Evolutionary conservation across 2,329 filamentous ascomycete genomes (phyloP).

Genomic region (Orbilia quercus): DNA sequence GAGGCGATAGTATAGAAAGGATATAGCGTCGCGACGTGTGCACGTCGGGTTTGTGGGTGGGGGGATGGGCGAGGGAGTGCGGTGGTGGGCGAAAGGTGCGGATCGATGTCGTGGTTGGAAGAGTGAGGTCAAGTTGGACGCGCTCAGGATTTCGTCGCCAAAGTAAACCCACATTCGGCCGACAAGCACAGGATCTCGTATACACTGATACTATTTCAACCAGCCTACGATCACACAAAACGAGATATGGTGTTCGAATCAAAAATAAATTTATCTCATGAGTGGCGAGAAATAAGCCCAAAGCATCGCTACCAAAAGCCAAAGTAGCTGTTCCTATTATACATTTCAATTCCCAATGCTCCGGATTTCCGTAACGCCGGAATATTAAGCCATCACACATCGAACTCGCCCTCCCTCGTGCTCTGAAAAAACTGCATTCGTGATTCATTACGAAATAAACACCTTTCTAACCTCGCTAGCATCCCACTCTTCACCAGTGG

Average conservation of each 20-base stretch:
- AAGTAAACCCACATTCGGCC: conserved; percentile 3
- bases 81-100: conserved; percentile 6
- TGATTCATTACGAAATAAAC: conserved; percentile 71
- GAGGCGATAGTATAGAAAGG: not conserved
- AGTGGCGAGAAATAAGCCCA: conserved; percentile 43
- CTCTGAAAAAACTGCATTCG: not conserved
- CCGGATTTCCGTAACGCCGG: conserved; percentile 45
- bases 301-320: conserved; percentile 37
- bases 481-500: conserved; percentile 76
- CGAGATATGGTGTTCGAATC: not conserved
- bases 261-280: conserved; percentile 19
- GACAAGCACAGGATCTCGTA: no score
- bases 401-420: not conserved
- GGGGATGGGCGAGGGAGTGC: not conserved
- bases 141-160: conserved; percentile 19
- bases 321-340: conserved; percentile 34
- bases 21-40: not conserved
- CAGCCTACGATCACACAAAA: no score
- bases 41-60: conserved; percentile 2
- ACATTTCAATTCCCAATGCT: conserved; percentile 35
- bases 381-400: conserved; percentile 16
- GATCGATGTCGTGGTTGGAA: conserved; percentile 16
- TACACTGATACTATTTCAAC: not conserved
- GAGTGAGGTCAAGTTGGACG: conserved; percentile 8
- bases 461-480: conserved; percentile 80